Base-by-base conservation (phyloP, 2,329 filamentous ascomycete genomes). In the Diaporthe longicolla region DNA sequence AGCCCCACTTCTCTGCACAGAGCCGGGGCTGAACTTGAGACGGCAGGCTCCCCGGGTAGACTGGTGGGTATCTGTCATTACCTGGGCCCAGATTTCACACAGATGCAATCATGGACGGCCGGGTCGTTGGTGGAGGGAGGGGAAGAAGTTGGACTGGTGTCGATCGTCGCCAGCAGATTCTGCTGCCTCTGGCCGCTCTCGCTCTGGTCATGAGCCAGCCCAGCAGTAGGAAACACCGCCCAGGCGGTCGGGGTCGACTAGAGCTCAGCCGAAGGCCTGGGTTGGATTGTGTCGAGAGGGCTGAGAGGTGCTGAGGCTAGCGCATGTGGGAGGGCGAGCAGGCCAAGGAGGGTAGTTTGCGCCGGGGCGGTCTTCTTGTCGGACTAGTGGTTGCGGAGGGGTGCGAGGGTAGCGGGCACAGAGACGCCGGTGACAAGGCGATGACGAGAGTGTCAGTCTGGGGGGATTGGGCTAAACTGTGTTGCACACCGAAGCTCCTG, bases 1-100 rank as follows among this genome's bases (percentile, higher is more conserved):
- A 68, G 63, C 63, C 63, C 63, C 63, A 68, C 63, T 68, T 68
- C n/a, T 68, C 32, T 68, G 48, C 63, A 52, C 63, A 54, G 52
- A 40, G 48, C 63, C 48, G 48, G 48, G 19, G 63, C 63, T 37
- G 48, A 19, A 66, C 17, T 48, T 50, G 43, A 50, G 61, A 66
- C 43, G 29, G 61, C 61, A 50, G 43, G 61, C 61, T 50, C 43
- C 29, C 29, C 61, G 61, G 43, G 17, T 52, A 19, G 43, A 21
- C 63, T 52, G 32, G 32, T 52, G 45, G 63, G 48, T 54, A 40
- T 40, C 63, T 54, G 63, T 52, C 63, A 52, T 52, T 54, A 24
- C 48, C 63, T 52, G 37, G 45, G 45, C 63, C 45, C 29, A 40
- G 48, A 54, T 54, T 40, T 68, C 48, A 52, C 21, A 54, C n/a